Percentiles rank a stretch among this genome's conserved stretches.
phyloP scores from a whole-genome alignment of 2,329 filamentous ascomycete species.

The Verticillium tricorpus region DNA sequence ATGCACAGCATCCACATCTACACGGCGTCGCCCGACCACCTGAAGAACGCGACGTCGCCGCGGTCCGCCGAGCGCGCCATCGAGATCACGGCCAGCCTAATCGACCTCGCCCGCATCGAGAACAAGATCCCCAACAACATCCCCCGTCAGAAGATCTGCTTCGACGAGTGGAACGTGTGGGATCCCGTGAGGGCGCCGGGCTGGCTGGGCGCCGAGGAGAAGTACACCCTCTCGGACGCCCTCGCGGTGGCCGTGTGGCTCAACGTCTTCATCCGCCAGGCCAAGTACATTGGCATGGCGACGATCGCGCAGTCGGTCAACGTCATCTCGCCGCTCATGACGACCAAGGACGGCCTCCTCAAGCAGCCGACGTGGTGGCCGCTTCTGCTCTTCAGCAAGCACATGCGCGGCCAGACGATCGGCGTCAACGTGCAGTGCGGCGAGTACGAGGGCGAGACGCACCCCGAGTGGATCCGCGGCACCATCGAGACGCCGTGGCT shows the following conservation, averaged over 20 bases:
- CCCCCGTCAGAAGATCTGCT: slow-evolving; percentile 68
- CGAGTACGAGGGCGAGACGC: slow-evolving; percentile 63
- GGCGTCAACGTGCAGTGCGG: slow-evolving; percentile 59
- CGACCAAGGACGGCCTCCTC: slow-evolving; percentile 55
- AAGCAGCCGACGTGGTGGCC: slow-evolving; percentile 77
- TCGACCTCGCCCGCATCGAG: slow-evolving; percentile 70
- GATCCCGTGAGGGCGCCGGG: slow-evolving; percentile 68
- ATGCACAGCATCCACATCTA: slow-evolving; percentile 83
- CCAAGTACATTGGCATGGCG: slow-evolving; percentile 68
- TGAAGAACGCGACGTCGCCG: slow-evolving; percentile 54
- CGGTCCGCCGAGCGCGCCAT: slow-evolving; percentile 69
- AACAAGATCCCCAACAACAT: slow-evolving; percentile 55
- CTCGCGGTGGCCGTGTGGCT: slow-evolving; percentile 72
- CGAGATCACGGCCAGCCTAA: slow-evolving; percentile 61
- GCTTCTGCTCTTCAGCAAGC: slow-evolving; percentile 56
- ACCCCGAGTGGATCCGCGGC: slow-evolving; percentile 60
- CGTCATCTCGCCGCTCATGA: slow-evolving; percentile 75
- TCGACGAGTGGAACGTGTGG: slow-evolving; percentile 86
- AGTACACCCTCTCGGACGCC: slow-evolving; percentile 70
- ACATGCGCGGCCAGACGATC: slow-evolving; percentile 69
- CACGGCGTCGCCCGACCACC: slow-evolving; percentile 52
- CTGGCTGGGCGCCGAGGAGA: slow-evolving; percentile 67
- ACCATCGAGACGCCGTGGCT: slow-evolving; percentile 66
- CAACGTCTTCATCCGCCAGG: slow-evolving; percentile 72
- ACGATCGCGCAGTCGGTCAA: slow-evolving; percentile 77